Base-by-base conservation (phyloP, 1,139 yeast genomes). In the Starmera stellimalicola region DNA sequence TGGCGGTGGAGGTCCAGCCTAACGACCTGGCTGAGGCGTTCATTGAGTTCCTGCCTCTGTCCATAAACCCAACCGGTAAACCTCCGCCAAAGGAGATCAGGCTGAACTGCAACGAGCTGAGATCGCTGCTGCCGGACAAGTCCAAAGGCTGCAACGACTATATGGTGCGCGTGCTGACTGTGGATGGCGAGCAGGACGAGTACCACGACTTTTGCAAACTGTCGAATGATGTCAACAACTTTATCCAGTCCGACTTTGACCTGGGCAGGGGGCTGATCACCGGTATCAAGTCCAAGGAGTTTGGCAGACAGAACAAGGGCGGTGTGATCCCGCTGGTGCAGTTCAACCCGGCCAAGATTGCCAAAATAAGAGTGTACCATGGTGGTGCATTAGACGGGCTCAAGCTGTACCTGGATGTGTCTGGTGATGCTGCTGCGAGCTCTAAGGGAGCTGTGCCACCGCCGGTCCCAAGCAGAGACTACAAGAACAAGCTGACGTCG, bases 321-420 rank as follows among this genome's bases (percentile, higher is more conserved):
- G 35, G 37, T 34, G 60, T 44, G 31, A 26, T 16, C 33, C 50
- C 37, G 23, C 40, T 32, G 25, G 48, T 34, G 18, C 40, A 33
- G 26, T 55, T 31, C 39, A 53, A 36, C 40, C 54, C 42, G 35
- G 42, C 37, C 31, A 51, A 40, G 18, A 57, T 79, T 7, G 57
- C 57, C 28, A 65, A 63, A 34, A 65, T 84, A 1, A 67, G 81
- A 38, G 67, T 84, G 0, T 77, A 70, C 43, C 73, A 77, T 42
- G 95, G 95, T 3, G 55, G 62, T 16, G 91, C 94, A 0, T 57
- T 91, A 17, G 95, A 87, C 57, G 97, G 97, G 3, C 49, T 88
- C 10, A 69, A 56, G 31, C 43, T 60, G 24, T 51, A 32, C 28
- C 26, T 46, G n/a, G 43, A 41, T 27, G 32, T 27, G 38, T 47